Evolutionary conservation across 331 rosid genomes (phyloP).

Genomic region (Acacia concinna): DNA sequence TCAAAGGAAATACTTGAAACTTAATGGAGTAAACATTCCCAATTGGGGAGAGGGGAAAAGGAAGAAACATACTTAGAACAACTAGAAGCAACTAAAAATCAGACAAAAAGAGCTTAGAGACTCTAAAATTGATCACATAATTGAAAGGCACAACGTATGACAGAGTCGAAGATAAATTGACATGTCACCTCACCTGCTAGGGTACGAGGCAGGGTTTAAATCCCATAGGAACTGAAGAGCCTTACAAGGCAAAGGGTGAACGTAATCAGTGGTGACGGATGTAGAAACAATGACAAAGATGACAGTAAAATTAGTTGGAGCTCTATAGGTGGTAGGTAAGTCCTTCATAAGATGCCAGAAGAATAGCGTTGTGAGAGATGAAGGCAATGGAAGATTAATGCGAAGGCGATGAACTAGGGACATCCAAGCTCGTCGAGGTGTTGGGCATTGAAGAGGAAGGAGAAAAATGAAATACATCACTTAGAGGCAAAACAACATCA

Average conservation of each 20-base stretch:
- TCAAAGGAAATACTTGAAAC: constrained; percentile 15
- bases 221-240: constrained; percentile 62
- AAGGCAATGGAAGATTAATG: no score
- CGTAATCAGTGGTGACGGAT: constrained; percentile 45
- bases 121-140: background rate
- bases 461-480: no score
- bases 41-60: background rate
- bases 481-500: no score
- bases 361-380: no score
- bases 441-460: no score
- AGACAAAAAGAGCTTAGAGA: background rate
- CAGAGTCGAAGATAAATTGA: background rate
- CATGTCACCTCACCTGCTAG: constrained; percentile 63
- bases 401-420: no score
- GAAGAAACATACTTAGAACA: constrained; percentile 9
- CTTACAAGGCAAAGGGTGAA: constrained; percentile 78
- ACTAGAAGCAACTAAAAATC: background rate
- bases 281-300: constrained; percentile 33
- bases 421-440: no score
- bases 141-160: background rate
- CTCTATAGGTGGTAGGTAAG: constrained; percentile 38
- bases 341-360: constrained; percentile 27
- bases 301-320: constrained; percentile 33
- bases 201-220: constrained; percentile 47
- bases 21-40: background rate